These are phyloP conservation scores for Sugiyamaella neomexicana DNA, from an alignment of 1,139 yeast species.

Conservation along the genomic window DNA sequence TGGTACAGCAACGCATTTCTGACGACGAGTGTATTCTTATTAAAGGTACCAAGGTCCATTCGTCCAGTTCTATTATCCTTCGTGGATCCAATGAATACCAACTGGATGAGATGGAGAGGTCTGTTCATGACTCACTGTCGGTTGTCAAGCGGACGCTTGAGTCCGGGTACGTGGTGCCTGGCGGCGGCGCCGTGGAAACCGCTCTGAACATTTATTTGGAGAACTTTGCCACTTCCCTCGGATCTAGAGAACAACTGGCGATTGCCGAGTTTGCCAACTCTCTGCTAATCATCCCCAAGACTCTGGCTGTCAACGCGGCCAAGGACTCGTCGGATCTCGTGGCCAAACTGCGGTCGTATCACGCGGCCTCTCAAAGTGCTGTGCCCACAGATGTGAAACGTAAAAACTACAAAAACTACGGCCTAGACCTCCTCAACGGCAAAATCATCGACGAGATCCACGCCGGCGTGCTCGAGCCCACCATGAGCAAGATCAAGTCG, in stretches of 20 bases:
- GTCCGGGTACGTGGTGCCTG: slow-evolving; percentile 93
- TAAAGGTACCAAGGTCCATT: slow-evolving; percentile 91
- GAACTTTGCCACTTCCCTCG: slow-evolving; percentile 96
- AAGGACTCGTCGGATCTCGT: slow-evolving; percentile 94
- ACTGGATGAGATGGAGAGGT: slow-evolving; percentile 97
- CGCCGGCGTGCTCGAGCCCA: slow-evolving; percentile 93
- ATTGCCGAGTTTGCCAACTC: slow-evolving; percentile 97
- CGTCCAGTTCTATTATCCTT: slow-evolving; percentile 85
- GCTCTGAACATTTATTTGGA: slow-evolving; percentile 94
- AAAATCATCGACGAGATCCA: slow-evolving; percentile 83
- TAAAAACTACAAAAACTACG: slow-evolving; percentile 83
- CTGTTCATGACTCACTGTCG: slow-evolving; percentile 88
- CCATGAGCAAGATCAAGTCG: slow-evolving; percentile 87
- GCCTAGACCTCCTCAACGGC: slow-evolving; percentile 88
- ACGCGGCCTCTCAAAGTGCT: slow-evolving; percentile 91
- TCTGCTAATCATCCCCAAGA: slow-evolving; percentile 88
- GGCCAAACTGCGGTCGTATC: slow-evolving; percentile 93
- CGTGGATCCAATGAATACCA: slow-evolving; percentile 97
- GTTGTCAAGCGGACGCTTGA: slow-evolving; percentile 97
- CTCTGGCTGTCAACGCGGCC: slow-evolving; percentile 96
- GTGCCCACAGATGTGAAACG: slow-evolving; percentile 78
- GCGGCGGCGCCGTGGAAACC: slow-evolving; percentile 98
- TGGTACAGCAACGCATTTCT: slow-evolving; percentile 83
- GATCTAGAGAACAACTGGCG: slow-evolving; percentile 96
- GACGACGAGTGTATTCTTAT: slow-evolving; percentile 97